A percentile compares a stretch with the other conserved stretches of the same genome.
Evolutionary conservation across 805 yeast species (phyloP).

Genomic region (Yarrowia osloensis): DNA sequence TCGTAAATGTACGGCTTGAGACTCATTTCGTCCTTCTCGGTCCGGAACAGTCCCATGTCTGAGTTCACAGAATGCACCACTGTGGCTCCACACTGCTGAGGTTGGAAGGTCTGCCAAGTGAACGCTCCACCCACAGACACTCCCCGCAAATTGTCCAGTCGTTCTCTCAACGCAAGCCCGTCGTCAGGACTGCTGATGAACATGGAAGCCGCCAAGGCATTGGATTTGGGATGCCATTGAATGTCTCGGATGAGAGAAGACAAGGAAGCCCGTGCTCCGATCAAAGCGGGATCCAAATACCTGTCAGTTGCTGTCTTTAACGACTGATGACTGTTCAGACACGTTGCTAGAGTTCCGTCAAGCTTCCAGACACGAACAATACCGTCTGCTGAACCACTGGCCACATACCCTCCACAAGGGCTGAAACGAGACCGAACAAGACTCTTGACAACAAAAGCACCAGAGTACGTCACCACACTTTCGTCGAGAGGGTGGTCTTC

Average conservation of each 20-base stretch:
- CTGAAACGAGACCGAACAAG: conserved; percentile 20
- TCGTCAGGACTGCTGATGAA: conserved; percentile 26
- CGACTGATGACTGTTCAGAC: conserved; percentile 7
- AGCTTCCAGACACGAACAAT: conserved; percentile 23
- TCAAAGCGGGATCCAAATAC: neutral
- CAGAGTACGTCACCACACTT: conserved; percentile 19
- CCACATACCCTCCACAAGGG: conserved; percentile 25
- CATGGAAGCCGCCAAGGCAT: conserved; percentile 16
- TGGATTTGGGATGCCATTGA: conserved; percentile 14
- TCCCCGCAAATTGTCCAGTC: neutral
- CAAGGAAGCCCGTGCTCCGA: conserved; percentile 7
- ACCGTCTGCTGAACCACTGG: conserved; percentile 28
- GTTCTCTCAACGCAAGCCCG: conserved; percentile 1
- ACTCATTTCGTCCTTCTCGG: conserved; percentile 3
- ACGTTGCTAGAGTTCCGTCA: conserved; percentile 13
- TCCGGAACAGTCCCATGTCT: neutral
- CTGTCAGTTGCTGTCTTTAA: neutral
- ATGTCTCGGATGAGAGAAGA: conserved; percentile 18
- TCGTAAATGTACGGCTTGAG: conserved; percentile 15
- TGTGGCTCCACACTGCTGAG: conserved; percentile 20
- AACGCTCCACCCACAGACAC: conserved; percentile 15
- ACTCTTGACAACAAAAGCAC: conserved; percentile 20
- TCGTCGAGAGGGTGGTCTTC: conserved; percentile 25
- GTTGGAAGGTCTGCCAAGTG: conserved; percentile 28
- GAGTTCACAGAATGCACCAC: conserved; percentile 5